A percentile compares a stretch with the other conserved stretches of the same genome.
These are phyloP conservation scores for Colletotrichum endophyticum DNA, from an alignment of 2,329 filamentous ascomycete genomes.

Conservation along the genomic window DNA sequence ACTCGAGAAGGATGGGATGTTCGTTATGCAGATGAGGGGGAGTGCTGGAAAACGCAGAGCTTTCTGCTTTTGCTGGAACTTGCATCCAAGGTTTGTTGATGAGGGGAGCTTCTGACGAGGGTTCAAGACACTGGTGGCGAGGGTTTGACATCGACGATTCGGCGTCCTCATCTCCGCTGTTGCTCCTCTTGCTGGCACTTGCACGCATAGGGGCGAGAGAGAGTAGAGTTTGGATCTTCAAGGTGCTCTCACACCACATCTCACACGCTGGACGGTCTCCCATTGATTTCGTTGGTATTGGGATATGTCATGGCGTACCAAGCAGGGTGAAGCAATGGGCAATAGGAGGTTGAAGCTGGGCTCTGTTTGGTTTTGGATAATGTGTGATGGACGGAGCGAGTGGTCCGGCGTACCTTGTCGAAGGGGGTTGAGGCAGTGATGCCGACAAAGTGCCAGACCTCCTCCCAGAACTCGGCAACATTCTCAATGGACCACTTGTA, in stretches of 20 bases:
- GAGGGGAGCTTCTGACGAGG: conserved; percentile 1
- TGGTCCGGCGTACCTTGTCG: conserved; percentile 50
- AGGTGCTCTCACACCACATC: neutral
- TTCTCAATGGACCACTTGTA: conserved; percentile 86
- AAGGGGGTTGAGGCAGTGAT: conserved; percentile 72
- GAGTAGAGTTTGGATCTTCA: neutral
- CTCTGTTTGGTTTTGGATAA: neutral
- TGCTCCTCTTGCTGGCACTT: neutral
- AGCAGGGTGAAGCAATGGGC: conserved; percentile 1
- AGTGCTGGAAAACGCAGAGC: neutral
- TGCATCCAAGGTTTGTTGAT: conserved; percentile 2
- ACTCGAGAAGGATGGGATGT: neutral
- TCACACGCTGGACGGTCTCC: neutral
- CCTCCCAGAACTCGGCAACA: conserved; percentile 80
- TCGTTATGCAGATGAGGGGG: neutral
- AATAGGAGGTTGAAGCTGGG: neutral
- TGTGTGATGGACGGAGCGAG: neutral
- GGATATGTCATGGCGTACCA: conserved; percentile 5
- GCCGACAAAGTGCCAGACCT: conserved; percentile 83
- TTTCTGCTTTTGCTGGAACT: neutral
- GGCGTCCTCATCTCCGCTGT: neutral
- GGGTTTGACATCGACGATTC: conserved; percentile 5
- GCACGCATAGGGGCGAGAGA: neutral
- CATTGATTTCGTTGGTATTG: neutral
- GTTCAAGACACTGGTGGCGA: conserved; percentile 18